These are phyloP conservation scores for Gossypium davidsonii DNA, from an alignment of 441 rosid genomes.

Conservation along the genomic window DNA sequence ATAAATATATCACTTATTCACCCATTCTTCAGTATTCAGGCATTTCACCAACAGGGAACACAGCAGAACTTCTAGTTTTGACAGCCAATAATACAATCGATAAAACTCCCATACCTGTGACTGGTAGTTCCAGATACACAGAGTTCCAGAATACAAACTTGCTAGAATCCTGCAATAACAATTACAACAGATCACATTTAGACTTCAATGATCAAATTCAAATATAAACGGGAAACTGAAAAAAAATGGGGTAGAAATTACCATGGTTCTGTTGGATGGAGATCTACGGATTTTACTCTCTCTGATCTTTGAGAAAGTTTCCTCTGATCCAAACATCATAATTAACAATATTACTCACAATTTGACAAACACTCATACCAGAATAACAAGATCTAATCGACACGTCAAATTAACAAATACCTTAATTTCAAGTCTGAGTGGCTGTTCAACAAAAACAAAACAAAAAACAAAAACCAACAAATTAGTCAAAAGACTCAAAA, in stretches of 20 bases:
- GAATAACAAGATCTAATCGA: background rate
- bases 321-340: conserved; percentile 40
- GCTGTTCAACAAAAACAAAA: conserved; percentile 32
- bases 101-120: conserved; percentile 48
- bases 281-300: conserved; percentile 83
- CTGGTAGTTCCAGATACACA: conserved; percentile 76
- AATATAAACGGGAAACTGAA: background rate
- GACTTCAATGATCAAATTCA: background rate
- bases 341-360: conserved; percentile 14
- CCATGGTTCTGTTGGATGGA: conserved; percentile 94
- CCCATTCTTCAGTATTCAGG: background rate
- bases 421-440: conserved; percentile 72
- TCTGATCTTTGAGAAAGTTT: conserved; percentile 74
- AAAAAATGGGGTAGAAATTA: conserved; percentile 21
- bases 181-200: background rate
- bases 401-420: conserved; percentile 21
- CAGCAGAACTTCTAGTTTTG: background rate
- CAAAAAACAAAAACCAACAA: conserved; percentile 3
- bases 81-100: background rate
- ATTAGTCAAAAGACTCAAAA: conserved; percentile 21
- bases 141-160: conserved; percentile 70
- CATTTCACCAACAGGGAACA: background rate
- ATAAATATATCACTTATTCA: background rate
- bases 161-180: conserved; percentile 52
- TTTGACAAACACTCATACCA: background rate